Conservation (phyloP, 495 filamentous ascomycete genomes). For the Astrothelium subdiscretum region DNA sequence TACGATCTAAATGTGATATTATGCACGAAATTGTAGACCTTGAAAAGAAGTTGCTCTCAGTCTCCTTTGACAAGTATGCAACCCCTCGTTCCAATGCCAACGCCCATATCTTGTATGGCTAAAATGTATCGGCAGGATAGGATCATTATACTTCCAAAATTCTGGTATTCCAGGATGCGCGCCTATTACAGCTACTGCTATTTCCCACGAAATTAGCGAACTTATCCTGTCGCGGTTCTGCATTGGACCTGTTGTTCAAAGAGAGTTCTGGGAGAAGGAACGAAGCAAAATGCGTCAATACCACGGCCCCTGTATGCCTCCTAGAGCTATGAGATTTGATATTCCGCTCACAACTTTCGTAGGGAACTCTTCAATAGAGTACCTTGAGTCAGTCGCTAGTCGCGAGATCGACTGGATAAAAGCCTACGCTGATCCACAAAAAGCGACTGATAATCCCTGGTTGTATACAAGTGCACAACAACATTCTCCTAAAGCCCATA, state of each 20-base stretch:
- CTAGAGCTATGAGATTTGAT: background rate
- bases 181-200: background rate
- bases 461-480: background rate
- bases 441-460: background rate
- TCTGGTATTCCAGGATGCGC: conserved; percentile 5
- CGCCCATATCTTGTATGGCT: background rate
- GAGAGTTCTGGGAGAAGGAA: conserved; percentile 11
- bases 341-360: background rate
- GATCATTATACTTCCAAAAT: conserved; percentile 9
- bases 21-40: conserved; percentile 5
- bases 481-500: conserved; percentile 9
- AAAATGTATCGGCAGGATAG: conserved; percentile 2
- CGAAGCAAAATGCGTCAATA: conserved; percentile 5
- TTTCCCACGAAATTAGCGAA: background rate
- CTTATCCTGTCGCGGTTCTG: conserved; percentile 1
- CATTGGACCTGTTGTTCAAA: conserved; percentile 8
- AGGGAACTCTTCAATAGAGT: conserved; percentile 8
- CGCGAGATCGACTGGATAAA: conserved; percentile 10
- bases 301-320: conserved; percentile 10
- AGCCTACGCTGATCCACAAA: conserved; percentile 2
- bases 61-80: conserved; percentile 5
- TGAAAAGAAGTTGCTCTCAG: conserved; percentile 7
- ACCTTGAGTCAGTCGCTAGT: conserved; percentile 7
- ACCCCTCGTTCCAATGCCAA: background rate
- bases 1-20: background rate